Base-by-base conservation (phyloP, 129 eudicot genomes). In the Artemisia tridentata region DNA sequence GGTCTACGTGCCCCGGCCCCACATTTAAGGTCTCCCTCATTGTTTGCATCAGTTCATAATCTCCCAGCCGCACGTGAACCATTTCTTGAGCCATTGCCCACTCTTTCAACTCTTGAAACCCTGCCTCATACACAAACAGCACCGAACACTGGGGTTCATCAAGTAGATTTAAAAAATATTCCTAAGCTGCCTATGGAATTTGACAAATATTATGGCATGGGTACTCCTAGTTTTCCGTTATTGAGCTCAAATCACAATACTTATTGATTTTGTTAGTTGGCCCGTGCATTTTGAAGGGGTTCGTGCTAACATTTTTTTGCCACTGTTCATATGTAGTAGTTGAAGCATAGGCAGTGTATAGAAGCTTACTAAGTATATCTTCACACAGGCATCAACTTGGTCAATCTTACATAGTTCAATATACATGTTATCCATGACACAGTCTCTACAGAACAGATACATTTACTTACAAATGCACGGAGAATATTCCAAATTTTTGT, bases 1-100 rank as follows among this genome's bases (percentile, higher is more conserved):
- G 23, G 6, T 21, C 10, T 79, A 4, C 76, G 84, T 47, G 75
- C 81, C 20, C 86, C 89, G 3, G 83, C 92, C 13, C 96, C 96
- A 18, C 89, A 84, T 69, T 71, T 81, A 17, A 66, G 82, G 38
- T 47, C 80, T 54, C 68, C 75, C 1, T 45, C 51, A 2, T 31
- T 78, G 19, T 31, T 38, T 64, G 54, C 57, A 70, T 48, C 77
- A 12, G 13, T 60, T 50, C 19, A 55, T 67, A 69, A 45, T 69
- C 58, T 18, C 41, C 72, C 72, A 7, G 20, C 75, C 52, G 43
- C 25, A 41, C 19, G 10, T 4, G 20, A 43, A 46, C 47, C 73
- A 16, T 41, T 25, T 50, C 48, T 72, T 7, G 65, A 25, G 51
- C 57, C 65, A 47, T 41, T 65, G n/a, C 41, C 63, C 49, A 12